phyloP scores from a whole-genome alignment of 306 rosid species.

The Acacia melanoxylon region DNA sequence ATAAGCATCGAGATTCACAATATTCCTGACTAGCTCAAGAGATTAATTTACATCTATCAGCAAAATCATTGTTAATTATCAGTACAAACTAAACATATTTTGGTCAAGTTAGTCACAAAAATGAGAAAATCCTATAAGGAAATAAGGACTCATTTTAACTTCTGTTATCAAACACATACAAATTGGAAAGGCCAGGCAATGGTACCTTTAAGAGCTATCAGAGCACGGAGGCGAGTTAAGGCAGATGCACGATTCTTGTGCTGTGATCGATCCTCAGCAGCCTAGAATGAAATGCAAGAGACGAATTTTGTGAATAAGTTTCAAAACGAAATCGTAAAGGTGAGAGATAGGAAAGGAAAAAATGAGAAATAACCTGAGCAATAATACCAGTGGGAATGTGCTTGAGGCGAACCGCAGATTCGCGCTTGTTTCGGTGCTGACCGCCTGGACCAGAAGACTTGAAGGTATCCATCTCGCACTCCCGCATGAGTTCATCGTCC shows the following conservation, averaged over 20 bases:
- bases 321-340: neutral
- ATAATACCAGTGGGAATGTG: slow-evolving; percentile 82
- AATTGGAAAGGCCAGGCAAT: neutral
- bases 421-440: slow-evolving; percentile 95
- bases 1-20: neutral
- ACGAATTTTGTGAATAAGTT: slow-evolving; percentile 12
- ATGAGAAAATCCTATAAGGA: slow-evolving; percentile 3
- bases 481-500: slow-evolving; percentile 75
- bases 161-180: neutral
- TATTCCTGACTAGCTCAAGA: neutral
- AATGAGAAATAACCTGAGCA: slow-evolving; percentile 54
- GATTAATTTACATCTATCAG: slow-evolving; percentile 28
- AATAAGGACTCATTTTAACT: neutral
- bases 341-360: neutral
- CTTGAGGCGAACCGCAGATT: slow-evolving; percentile 82
- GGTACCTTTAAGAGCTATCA: slow-evolving; percentile 75
- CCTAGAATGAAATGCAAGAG: slow-evolving; percentile 40
- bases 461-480: slow-evolving; percentile 79
- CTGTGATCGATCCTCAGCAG: slow-evolving; percentile 93
- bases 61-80: slow-evolving; percentile 10
- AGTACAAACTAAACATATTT: neutral
- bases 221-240: slow-evolving; percentile 73
- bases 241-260: slow-evolving; percentile 91
- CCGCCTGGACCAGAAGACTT: slow-evolving; percentile 90
- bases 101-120: neutral